phyloP scores from a whole-genome alignment of 2,329 filamentous ascomycete species.

The Dothideomycetes sp. region DNA sequence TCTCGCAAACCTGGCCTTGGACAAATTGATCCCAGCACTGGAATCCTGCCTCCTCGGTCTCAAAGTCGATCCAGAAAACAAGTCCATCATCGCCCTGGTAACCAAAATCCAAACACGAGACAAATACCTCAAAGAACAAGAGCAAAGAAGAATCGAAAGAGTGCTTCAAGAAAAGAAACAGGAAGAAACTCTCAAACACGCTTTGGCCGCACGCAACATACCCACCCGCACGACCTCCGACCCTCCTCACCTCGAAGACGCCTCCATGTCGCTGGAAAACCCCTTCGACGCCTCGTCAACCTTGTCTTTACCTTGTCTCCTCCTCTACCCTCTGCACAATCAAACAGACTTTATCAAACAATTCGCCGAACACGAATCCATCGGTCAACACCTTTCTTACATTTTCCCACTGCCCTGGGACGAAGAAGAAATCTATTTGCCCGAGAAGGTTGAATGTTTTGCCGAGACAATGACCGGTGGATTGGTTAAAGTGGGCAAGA shows the following conservation, averaged over 20 bases:
- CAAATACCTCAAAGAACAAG: constrained; percentile 46
- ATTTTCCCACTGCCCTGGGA: constrained; percentile 91
- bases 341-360: constrained; percentile 88
- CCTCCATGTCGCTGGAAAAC: constrained; percentile 60
- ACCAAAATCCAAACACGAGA: constrained; percentile 55
- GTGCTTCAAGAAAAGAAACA: constrained; percentile 48
- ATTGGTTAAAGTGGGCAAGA: constrained; percentile 82
- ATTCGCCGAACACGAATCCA: constrained; percentile 66
- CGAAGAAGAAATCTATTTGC: constrained; percentile 52
- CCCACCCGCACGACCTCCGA: constrained; percentile 55
- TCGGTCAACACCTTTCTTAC: constrained; percentile 72
- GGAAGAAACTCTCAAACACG: constrained; percentile 41
- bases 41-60: constrained; percentile 71
- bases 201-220: constrained; percentile 62
- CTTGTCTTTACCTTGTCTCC: constrained; percentile 66
- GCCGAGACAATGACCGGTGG: constrained; percentile 75
- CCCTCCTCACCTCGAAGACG: constrained; percentile 83
- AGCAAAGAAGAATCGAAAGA: constrained; percentile 48
- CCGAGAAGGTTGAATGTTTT: constrained; percentile 68
- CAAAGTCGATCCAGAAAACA: constrained; percentile 60
- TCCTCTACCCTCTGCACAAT: constrained; percentile 74
- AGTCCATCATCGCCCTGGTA: constrained; percentile 52
- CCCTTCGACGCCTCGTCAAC: constrained; percentile 62
- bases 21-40: constrained; percentile 68
- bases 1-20: constrained; percentile 66